Evolutionary conservation across 148 eudicot species (phyloP), one percentile per base, ranked within the genome.

Genomic region (Fagopyrum homotropicum): DNA sequence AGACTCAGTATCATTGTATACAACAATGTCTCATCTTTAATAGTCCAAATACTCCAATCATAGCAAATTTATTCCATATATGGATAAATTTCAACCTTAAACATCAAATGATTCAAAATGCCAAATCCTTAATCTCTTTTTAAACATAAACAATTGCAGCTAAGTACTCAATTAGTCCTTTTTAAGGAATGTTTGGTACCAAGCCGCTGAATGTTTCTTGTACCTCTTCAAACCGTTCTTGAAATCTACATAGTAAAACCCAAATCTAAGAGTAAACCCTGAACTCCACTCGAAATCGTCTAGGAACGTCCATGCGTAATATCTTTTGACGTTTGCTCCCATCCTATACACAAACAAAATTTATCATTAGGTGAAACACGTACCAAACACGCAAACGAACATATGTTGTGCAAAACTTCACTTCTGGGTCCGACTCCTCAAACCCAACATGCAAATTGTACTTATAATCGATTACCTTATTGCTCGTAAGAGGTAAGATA

Each of bases 271-370:
- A 1, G 73, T 72, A 12, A 7, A 72, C 1, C 73, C 73, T 8
- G 26, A 47, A n/a, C 19, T 54, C 73, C 73, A 72, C 40, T 72
- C 73, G n/a, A 72, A 72, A 40, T 72, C 73, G 45, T 72, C 73
- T 49, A 72, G 43, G 55, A 72, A 72, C 16, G 73, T n/a, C 73
- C 73, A 72, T 11, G 55, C 55, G 19, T 72, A 72, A 52, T 72
- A 72, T 45, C 73, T 52, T 10, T 72, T 72, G 30, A 72, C 73
- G 8, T 72, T 72, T 30, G 29, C 73, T 72, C 73, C 73, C 73
- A 19, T 47, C 73, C 73, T 72, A 17, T 45, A 71, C 16, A 45
- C 17, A 16, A 11, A 40, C 9, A 11, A 43, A 5, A 43, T 14
- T 69, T 47, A 69, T 8, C 9, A 0, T 8, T 11, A 40, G 17